Evolutionary conservation across 2,329 filamentous ascomycete genomes (phyloP), one percentile per base, ranked within the genome.

Genomic region (Cladosporium sp.): DNA sequence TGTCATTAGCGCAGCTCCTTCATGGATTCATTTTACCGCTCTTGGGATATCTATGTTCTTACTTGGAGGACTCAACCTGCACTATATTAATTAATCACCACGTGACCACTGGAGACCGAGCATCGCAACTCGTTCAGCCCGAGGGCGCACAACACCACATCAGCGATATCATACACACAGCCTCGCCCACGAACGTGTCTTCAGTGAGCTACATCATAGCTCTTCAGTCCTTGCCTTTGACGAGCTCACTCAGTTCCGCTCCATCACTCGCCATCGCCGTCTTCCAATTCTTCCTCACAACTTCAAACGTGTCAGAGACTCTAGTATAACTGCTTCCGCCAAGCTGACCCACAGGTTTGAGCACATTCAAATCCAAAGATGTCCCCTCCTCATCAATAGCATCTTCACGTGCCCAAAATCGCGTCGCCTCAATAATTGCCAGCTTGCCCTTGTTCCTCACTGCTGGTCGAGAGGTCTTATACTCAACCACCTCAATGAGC

Each of bases 391-490:
- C 87, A 72, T 96, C 91, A 67, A 97, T 81, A 1, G 92, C 93
- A 79, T 97, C 93, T 75, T 96, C 92, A 63, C 93, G 81, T 1
- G 89, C 92, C 92, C 93, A 97, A 75, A 97, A 97, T 30, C 89
- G 84, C 32, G 90, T 88, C 0, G 92, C 94, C 79, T 97, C 92
- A 16, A 97, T 82, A 32, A 96, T 85, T 1, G 86, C 90, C 68
- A 97, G 74, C 4, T 89, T 89, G 0, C 89, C 88, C 1, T 89
- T 89, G 81, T 88, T 93, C 79, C 88, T 89, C 3, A 91, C 92
- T 0, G 90, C 89, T 1, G 80, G 87, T 0, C 83, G 82, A 60
- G 84, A 84, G 76, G 89, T 91, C 76, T 94, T 89, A 79, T 92
- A 96, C 78, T 97, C 92, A 72, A 88, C 79, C 77, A 82, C 81